Base-by-base conservation (phyloP, 805 yeast species). In the Nakazawaea ambrosiae region DNA sequence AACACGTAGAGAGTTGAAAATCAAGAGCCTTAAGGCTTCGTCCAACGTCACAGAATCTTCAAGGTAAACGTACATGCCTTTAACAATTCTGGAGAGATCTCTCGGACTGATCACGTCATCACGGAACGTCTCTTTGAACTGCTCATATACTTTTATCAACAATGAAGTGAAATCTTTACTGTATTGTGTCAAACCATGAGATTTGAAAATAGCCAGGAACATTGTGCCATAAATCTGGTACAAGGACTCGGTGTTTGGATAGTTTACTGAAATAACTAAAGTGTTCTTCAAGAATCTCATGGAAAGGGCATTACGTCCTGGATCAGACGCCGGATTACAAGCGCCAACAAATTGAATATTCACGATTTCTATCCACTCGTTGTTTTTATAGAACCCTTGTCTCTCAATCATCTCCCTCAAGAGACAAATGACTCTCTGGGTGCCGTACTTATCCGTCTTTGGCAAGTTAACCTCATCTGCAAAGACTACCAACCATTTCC, bases 391-490 rank as follows among this genome's bases (percentile, higher is more conserved):
- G 51, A 87, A 90, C 0, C 97, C 96, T 1, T 63, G 55, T 16
- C 70, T 70, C 45, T 82, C 90, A 5, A 85, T 61, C 50, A 90
- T 50, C 48, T 85, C 90, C 31, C 97, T 71, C 41, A 90, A 50
- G 28, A 89, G 72, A 1, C 81, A 67, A 9, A 86, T 75, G 0
- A 80, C 83, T 0, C 67, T 61, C 47, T 87, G 96, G 0, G 90
- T 73, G 0, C 86, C 94, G 54, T 70, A 86, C 3, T 60, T 55
- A 52, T 89, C 97, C 3, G 60, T 51, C 1, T 70, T 70, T 0
- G 96, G 96, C 24, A 90, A 64, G 49, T 90, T 90, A 40, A 90
- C 75, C 52, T 90, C 97, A 58, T 90, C 97, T 50, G 96, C 87
- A 51, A 90, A 90, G 0, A 89, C 65, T 2, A 88, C 90, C 4